Percentiles rank a stretch among this genome's conserved stretches.
These are phyloP conservation scores for Waltiozyma solani DNA, from an alignment of 1,139 yeast genomes.

Conservation along the genomic window DNA sequence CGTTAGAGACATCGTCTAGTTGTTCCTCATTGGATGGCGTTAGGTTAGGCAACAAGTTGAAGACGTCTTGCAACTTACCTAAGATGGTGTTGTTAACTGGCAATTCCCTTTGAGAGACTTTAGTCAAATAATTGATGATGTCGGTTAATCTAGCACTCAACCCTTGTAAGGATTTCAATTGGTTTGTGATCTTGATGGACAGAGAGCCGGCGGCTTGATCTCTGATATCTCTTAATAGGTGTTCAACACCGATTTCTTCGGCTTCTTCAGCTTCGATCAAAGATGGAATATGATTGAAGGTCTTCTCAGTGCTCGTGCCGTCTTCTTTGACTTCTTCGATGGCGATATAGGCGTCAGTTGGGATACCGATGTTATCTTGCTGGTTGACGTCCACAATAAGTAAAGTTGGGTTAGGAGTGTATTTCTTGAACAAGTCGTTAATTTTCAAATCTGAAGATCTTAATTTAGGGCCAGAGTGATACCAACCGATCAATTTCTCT, in stretches of 20 bases:
- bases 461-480: constrained; percentile 94
- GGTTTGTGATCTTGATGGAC: constrained; percentile 79
- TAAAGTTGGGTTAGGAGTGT: constrained; percentile 73
- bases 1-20: constrained; percentile 14
- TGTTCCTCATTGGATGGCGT: constrained; percentile 14
- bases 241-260: constrained; percentile 98
- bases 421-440: constrained; percentile 80
- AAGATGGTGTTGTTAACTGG: constrained; percentile 88
- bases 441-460: constrained; percentile 83
- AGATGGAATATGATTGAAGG: constrained; percentile 90
- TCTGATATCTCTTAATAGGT: constrained; percentile 82
- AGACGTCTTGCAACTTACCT: constrained; percentile 90
- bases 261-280: constrained; percentile 97
- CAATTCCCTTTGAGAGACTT: constrained; percentile 58
- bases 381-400: constrained; percentile 80
- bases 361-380: constrained; percentile 75
- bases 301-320: constrained; percentile 89
- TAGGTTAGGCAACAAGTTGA: constrained; percentile 84
- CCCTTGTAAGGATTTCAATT: constrained; percentile 81
- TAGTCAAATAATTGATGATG: constrained; percentile 69
- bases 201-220: constrained; percentile 95
- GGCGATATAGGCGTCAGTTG: constrained; percentile 92
- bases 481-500: constrained; percentile 96
- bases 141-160: constrained; percentile 73
- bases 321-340: constrained; percentile 94